phyloP scores from a whole-genome alignment of 2,329 filamentous ascomycete genomes.

The Xylariales sp. region DNA sequence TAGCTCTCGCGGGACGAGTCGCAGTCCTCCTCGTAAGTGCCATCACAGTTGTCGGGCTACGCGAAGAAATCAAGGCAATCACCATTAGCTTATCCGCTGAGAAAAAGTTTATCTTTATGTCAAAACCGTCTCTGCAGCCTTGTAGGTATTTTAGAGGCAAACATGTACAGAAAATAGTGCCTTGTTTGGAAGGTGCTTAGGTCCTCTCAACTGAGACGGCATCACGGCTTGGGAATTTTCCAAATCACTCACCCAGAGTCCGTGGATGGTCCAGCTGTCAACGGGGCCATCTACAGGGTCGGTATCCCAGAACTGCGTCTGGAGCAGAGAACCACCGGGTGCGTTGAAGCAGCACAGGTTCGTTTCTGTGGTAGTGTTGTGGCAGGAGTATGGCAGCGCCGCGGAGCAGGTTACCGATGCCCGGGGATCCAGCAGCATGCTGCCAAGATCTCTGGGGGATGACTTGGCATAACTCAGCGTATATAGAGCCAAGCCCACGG shows the following conservation, averaged over 20 bases:
- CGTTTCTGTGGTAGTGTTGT: slow-evolving; percentile 6
- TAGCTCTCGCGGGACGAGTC: slow-evolving; percentile 57
- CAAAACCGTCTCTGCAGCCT: too few species aligned
- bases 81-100: too few species aligned
- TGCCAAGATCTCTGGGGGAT: background rate
- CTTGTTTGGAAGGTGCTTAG: too few species aligned
- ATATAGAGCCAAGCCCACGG: background rate
- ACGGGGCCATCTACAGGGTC: slow-evolving; percentile 5
- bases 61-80: too few species aligned
- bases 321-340: slow-evolving; percentile 65
- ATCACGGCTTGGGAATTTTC: too few species aligned
- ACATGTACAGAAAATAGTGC: too few species aligned
- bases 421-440: background rate
- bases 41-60: slow-evolving; percentile 66
- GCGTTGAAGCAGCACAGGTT: slow-evolving; percentile 72
- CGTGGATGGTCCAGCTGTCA: slow-evolving; percentile 8
- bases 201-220: too few species aligned
- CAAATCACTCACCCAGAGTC: slow-evolving; percentile 6
- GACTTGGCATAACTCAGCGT: background rate
- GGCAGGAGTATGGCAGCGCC: slow-evolving; percentile 4
- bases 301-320: slow-evolving; percentile 60
- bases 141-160: too few species aligned
- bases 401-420: slow-evolving; percentile 1
- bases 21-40: slow-evolving; percentile 64
- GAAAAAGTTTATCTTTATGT: too few species aligned